Evolutionary conservation across 2,329 filamentous ascomycete genomes (phyloP).

Genomic region (Macrophomina pseudophaseolina): DNA sequence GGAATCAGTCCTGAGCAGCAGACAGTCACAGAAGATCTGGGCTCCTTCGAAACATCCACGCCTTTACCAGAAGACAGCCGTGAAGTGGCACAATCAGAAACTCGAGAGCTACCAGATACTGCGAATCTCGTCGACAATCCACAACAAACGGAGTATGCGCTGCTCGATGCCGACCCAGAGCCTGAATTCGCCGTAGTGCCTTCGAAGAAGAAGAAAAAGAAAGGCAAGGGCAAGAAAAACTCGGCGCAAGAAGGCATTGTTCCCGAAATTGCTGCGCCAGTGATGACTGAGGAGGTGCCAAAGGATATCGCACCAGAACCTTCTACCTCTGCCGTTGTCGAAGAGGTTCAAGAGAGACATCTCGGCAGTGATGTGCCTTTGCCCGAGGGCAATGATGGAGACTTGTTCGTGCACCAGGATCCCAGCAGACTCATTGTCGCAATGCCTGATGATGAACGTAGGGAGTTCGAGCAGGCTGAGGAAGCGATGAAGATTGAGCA

Average conservation of each 20-base stretch:
- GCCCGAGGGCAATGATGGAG: not conserved
- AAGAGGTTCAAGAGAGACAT: slow-evolving; percentile 2
- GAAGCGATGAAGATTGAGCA: no score
- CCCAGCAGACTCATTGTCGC: no score
- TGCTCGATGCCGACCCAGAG: not conserved
- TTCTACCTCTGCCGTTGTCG: not conserved
- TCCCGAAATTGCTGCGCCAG: not conserved
- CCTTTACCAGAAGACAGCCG: no score
- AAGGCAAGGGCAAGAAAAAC: slow-evolving; percentile 5
- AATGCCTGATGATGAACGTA: not conserved
- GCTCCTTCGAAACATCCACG: no score
- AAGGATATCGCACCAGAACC: not conserved
- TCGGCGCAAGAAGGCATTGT: not conserved
- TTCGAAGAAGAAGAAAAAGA: not conserved
- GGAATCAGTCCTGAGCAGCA: no score
- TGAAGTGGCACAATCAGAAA: no score
- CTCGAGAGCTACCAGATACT: no score
- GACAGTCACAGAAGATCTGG: no score
- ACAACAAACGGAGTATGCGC: not conserved
- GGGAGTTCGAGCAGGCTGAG: slow-evolving; percentile 7
- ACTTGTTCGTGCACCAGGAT: not conserved
- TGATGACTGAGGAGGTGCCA: not conserved
- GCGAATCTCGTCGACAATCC: not conserved
- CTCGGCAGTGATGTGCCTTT: not conserved
- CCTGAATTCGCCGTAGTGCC: not conserved